Percentiles rank a stretch among this genome's conserved stretches.
phyloP scores from a whole-genome alignment of 108 stramenopile genomes.

The Asterionellopsis glacialis region DNA sequence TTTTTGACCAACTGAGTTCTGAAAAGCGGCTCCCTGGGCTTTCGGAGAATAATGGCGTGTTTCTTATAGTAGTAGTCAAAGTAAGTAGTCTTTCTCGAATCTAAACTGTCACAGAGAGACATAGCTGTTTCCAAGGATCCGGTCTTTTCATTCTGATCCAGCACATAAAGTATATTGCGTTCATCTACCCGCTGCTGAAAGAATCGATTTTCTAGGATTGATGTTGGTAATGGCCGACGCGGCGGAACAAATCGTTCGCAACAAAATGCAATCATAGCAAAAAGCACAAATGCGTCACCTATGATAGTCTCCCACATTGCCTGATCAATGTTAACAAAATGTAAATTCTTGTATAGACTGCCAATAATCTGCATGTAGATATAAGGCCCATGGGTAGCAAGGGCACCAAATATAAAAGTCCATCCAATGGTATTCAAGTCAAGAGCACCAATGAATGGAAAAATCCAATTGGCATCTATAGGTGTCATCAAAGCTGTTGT shows the following conservation, averaged over 20 bases:
- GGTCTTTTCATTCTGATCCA: slow-evolving; percentile 5
- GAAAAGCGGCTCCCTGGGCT: slow-evolving; percentile 6
- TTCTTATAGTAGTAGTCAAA: slow-evolving; percentile 12
- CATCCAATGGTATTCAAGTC: not conserved
- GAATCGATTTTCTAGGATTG: slow-evolving; percentile 23
- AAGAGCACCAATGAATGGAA: slow-evolving; percentile 1
- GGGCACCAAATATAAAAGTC: too few relatives aligned
- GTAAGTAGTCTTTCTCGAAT: slow-evolving; percentile 13
- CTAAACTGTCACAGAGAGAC: slow-evolving; percentile 5
- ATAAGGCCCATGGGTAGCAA: not conserved
- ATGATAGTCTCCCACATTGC: not conserved
- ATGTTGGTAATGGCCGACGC: not conserved
- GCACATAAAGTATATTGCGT: slow-evolving; percentile 14
- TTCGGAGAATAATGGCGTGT: not conserved
- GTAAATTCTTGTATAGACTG: not conserved
- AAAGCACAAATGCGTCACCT: not conserved
- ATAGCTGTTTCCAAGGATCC: not conserved
- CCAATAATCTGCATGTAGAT: not conserved
- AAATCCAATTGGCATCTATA: not conserved
- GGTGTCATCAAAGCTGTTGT: not conserved
- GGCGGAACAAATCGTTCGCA: not conserved
- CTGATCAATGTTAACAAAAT: not conserved
- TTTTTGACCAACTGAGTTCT: slow-evolving; percentile 1
- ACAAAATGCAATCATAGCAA: not conserved
- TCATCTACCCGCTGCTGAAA: slow-evolving; percentile 13